These are phyloP conservation scores for Starmerella apicola DNA, from an alignment of 805 yeast species.

Conservation along the genomic window DNA sequence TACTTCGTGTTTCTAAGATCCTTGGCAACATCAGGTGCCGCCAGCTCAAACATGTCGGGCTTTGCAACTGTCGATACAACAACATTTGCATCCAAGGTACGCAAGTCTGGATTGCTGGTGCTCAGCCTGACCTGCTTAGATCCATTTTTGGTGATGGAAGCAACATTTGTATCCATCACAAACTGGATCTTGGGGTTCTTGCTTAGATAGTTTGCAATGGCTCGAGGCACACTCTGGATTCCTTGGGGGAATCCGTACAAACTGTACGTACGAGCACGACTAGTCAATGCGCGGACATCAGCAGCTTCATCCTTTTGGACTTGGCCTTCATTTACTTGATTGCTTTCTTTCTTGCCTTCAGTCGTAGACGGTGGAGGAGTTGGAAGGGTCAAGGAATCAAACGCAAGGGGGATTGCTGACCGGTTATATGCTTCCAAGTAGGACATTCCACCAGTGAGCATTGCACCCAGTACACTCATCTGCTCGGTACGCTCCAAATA, in stretches of 20 bases:
- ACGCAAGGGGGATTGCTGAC: conserved; percentile 21
- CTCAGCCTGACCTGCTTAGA: conserved; percentile 6
- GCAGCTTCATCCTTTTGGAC: too few relatives aligned
- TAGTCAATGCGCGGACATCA: conserved; percentile 8
- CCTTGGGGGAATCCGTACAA: conserved; percentile 23
- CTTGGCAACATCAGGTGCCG: conserved; percentile 8
- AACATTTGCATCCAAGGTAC: conserved; percentile 7
- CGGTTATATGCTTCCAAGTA: conserved; percentile 21
- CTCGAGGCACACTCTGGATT: conserved; percentile 21
- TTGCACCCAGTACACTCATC: conserved; percentile 42
- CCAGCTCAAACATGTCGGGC: conserved; percentile 11
- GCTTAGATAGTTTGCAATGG: conserved; percentile 20
- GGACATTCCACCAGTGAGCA: conserved; percentile 29
- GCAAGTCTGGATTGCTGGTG: not conserved
- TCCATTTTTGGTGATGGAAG: not conserved
- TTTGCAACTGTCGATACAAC: conserved; percentile 17
- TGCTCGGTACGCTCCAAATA: conserved; percentile 40
- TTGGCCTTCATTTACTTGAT: not conserved
- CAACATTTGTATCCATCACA: conserved; percentile 14
- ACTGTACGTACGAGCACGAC: conserved; percentile 13
- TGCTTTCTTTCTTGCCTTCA: not conserved
- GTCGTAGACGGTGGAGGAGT: not conserved
- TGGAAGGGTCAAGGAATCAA: conserved; percentile 20
- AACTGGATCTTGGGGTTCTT: conserved; percentile 18
- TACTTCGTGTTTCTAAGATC: conserved; percentile 34